phyloP scores from a whole-genome alignment of 352 stramenopile genomes.

The Phytophthora pseudosyringae region DNA sequence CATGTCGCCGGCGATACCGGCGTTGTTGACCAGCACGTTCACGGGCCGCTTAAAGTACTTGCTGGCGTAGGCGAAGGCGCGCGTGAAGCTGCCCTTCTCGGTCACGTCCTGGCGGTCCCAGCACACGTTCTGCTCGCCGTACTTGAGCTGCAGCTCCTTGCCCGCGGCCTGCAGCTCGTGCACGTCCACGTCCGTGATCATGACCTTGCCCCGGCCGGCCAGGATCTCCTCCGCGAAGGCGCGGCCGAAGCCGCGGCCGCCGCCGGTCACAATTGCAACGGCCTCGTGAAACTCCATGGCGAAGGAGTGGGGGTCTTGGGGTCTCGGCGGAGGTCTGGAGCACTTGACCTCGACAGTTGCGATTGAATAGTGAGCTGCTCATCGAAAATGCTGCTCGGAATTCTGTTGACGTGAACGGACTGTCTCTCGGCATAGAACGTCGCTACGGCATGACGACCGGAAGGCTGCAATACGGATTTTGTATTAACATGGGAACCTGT shows the following conservation, averaged over 20 bases:
- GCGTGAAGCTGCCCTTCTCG: constrained; percentile 66
- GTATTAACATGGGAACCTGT: constrained; percentile 7
- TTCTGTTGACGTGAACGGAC: constrained; percentile 35
- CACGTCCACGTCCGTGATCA: constrained; percentile 83
- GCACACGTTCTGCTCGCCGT: constrained; percentile 57
- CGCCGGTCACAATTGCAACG: constrained; percentile 78
- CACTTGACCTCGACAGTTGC: constrained; percentile 14
- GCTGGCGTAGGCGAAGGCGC: constrained; percentile 60
- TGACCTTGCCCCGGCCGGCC: constrained; percentile 51
- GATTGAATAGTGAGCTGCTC: constrained; percentile 28
- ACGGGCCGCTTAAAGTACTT: constrained; percentile 66
- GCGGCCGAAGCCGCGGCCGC: constrained; percentile 65
- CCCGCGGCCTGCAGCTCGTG: constrained; percentile 62
- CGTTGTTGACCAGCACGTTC: constrained; percentile 86
- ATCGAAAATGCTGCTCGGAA: not conserved
- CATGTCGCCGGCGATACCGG: constrained; percentile 69
- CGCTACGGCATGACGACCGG: not conserved
- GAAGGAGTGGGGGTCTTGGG: not conserved
- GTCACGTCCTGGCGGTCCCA: constrained; percentile 80
- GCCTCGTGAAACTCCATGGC: constrained; percentile 68
- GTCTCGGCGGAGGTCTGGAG: not conserved
- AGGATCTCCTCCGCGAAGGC: constrained; percentile 73
- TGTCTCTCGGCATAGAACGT: constrained; percentile 12
- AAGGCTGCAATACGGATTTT: not conserved
- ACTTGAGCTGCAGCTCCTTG: constrained; percentile 61